A percentile compares a stretch with the other conserved stretches of the same genome.
phyloP scores from a whole-genome alignment of 2,329 filamentous ascomycete species.

The Pseudocercospora crystallina region DNA sequence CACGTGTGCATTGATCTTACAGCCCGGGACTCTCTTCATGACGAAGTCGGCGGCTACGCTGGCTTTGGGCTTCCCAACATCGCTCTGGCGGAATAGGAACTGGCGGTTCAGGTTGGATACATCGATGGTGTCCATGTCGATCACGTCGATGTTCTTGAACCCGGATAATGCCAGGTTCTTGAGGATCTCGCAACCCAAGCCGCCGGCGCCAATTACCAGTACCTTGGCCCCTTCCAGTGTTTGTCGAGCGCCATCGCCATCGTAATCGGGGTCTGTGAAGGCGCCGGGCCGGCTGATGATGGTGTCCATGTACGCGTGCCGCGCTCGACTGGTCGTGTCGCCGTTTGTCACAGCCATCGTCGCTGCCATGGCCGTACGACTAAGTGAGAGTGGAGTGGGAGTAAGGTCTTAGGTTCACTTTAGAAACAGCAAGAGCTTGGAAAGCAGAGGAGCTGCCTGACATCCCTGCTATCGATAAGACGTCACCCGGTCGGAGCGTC shows the following conservation, averaged over 20 bases:
- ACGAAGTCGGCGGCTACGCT: conserved; percentile 91
- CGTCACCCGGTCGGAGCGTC: not conserved
- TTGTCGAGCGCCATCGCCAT: conserved; percentile 53
- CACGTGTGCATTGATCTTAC: conserved; percentile 91
- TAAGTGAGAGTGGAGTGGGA: conserved; percentile 1
- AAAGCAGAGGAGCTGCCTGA: too few species aligned
- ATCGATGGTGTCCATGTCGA: conserved; percentile 99
- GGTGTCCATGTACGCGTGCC: conserved; percentile 75
- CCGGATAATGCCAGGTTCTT: conserved; percentile 94
- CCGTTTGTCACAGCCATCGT: conserved; percentile 26
- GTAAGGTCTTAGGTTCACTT: not conserved
- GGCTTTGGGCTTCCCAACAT: conserved; percentile 92
- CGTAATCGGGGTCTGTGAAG: conserved; percentile 66
- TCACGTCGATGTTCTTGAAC: conserved; percentile 96
- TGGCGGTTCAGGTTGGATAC: conserved; percentile 97
- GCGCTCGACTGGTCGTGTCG: conserved; percentile 44
- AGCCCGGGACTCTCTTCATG: conserved; percentile 81
- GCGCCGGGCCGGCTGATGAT: conserved; percentile 76
- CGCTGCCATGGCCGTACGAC: conserved; percentile 24
- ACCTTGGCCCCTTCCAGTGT: conserved; percentile 66
- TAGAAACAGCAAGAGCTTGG: too few species aligned
- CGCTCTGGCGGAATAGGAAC: conserved; percentile 87
- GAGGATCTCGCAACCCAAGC: conserved; percentile 91
- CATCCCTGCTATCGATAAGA: conserved; percentile 9
- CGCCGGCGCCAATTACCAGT: conserved; percentile 76